phyloP scores from a whole-genome alignment of 495 filamentous ascomycete species.

The Neurospora sp. region DNA sequence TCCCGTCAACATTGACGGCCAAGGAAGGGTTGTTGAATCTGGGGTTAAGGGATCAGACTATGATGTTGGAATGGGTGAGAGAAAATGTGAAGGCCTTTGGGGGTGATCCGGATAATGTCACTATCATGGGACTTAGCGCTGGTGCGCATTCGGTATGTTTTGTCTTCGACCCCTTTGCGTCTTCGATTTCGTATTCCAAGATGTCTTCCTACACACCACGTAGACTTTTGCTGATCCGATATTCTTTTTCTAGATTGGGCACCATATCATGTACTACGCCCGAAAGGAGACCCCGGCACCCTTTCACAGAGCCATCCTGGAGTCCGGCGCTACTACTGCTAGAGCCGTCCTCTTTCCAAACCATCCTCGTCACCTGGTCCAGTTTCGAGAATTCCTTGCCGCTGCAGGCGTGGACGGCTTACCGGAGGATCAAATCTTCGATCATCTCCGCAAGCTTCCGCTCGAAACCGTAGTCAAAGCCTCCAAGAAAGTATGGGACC shows the following conservation, averaged over 20 bases:
- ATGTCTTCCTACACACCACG: neutral
- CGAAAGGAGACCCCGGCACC: constrained; percentile 23
- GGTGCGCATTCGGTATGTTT: constrained; percentile 52
- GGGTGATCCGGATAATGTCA: constrained; percentile 53
- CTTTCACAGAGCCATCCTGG: constrained; percentile 54
- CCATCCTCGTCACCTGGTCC: constrained; percentile 46
- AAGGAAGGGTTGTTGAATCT: constrained; percentile 53
- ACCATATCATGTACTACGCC: constrained; percentile 50
- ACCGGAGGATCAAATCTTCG: constrained; percentile 36
- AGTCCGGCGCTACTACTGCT: constrained; percentile 54
- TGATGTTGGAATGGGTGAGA: constrained; percentile 55
- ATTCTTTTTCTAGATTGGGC: constrained; percentile 42
- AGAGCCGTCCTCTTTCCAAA: constrained; percentile 47
- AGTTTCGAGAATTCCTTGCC: constrained; percentile 49
- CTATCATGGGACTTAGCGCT: constrained; percentile 56
- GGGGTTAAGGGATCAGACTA: constrained; percentile 59
- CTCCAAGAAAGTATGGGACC: constrained; percentile 40
- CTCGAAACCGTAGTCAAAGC: constrained; percentile 36
- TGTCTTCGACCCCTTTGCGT: neutral
- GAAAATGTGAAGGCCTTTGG: constrained; percentile 52
- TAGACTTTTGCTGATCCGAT: neutral
- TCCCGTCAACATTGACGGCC: constrained; percentile 43
- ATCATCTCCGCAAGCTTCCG: constrained; percentile 41
- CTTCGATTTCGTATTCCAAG: neutral
- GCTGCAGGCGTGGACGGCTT: constrained; percentile 32